phyloP scores from a whole-genome alignment of 1,284 basidiomycete genomes.

The Fomitopsis betulina region DNA sequence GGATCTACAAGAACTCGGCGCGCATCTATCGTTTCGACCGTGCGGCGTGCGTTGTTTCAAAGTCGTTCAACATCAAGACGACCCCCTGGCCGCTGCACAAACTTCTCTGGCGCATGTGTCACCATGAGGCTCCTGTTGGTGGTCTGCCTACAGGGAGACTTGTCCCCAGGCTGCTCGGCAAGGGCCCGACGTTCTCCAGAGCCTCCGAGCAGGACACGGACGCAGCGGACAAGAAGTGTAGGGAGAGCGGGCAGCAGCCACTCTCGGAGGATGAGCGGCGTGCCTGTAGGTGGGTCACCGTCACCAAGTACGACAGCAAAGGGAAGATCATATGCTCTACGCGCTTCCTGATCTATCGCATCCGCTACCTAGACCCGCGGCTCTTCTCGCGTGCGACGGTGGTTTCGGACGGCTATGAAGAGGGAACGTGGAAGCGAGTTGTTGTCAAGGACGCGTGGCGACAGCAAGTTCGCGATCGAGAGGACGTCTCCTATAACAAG shows the following conservation, averaged over 20 bases:
- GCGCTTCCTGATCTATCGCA: neutral
- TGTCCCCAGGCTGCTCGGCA: too few species aligned
- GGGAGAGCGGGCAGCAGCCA: too few species aligned
- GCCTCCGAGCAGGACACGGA: too few species aligned
- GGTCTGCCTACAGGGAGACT: too few species aligned
- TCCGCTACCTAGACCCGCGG: neutral
- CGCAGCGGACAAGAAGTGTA: too few species aligned
- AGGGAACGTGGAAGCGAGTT: neutral
- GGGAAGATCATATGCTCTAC: neutral
- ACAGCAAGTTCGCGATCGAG: neutral
- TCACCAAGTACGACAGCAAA: too few species aligned
- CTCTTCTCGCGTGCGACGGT: neutral
- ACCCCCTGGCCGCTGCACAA: neutral
- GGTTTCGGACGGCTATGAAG: neutral
- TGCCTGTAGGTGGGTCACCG: too few species aligned
- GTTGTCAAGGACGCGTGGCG: neutral
- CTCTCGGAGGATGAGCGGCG: too few species aligned
- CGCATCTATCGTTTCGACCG: slow-evolving; percentile 9
- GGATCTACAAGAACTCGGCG: slow-evolving; percentile 7
- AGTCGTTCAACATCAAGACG: neutral
- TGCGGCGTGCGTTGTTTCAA: slow-evolving; percentile 1
- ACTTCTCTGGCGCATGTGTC: neutral
- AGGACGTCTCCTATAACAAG: neutral
- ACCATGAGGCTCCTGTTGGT: too few species aligned
- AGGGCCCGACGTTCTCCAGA: too few species aligned